Conservation (phyloP, 495 filamentous ascomycete species). For the Tetracladium setigerum region DNA sequence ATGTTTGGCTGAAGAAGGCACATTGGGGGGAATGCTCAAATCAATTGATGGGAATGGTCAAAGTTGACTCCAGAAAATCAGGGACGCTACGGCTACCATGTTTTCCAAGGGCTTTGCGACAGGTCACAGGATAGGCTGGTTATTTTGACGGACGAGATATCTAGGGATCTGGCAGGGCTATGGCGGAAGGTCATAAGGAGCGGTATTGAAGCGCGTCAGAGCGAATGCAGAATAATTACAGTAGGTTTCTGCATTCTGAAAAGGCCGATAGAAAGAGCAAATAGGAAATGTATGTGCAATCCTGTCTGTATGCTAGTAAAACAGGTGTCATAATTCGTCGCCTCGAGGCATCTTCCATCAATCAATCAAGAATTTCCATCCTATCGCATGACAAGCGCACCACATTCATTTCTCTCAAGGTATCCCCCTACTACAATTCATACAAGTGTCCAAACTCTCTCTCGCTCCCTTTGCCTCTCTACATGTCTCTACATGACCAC, state of each 20-base stretch:
- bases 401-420: too few relatives aligned
- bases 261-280: background rate
- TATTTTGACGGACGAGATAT: too few relatives aligned
- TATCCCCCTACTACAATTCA: background rate
- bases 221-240: too few relatives aligned
- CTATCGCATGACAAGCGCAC: background rate
- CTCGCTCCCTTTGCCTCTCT: background rate
- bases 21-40: background rate
- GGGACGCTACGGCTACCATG: too few relatives aligned
- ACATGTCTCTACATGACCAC: slow-evolving; percentile 26
- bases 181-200: too few relatives aligned
- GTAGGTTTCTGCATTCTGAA: too few relatives aligned
- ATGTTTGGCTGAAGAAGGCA: slow-evolving; percentile 14
- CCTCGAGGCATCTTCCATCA: background rate
- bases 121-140: too few relatives aligned
- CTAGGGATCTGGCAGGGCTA: too few relatives aligned
- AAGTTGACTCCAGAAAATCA: background rate
- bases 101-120: too few relatives aligned
- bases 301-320: background rate
- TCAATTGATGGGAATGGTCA: background rate
- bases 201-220: too few relatives aligned
- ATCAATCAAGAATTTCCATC: background rate
- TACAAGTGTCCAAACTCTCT: background rate
- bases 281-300: background rate
- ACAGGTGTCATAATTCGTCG: background rate